phyloP scores from a whole-genome alignment of 768 basidiomycete genomes.

The Butyriboletus loyo region DNA sequence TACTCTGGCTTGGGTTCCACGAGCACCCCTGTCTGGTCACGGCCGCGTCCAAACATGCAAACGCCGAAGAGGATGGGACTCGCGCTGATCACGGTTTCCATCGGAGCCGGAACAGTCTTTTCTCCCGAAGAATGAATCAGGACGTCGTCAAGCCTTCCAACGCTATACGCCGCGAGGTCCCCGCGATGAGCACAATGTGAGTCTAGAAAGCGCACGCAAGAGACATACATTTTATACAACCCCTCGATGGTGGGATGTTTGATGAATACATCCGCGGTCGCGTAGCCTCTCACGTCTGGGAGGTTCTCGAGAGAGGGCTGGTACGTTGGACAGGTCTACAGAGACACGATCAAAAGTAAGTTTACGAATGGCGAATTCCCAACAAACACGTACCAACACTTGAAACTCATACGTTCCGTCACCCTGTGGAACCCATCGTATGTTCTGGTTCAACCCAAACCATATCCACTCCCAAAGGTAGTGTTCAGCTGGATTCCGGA shows the following conservation, averaged over 20 bases:
- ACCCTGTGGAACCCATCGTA: constrained; percentile 35
- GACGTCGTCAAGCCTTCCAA: constrained; percentile 39
- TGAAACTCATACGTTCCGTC: constrained; percentile 39
- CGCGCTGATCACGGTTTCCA: constrained; percentile 28
- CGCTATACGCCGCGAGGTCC: constrained; percentile 17
- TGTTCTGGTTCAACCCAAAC: constrained; percentile 18
- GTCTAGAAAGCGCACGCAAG: not conserved
- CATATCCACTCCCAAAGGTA: constrained; percentile 37
- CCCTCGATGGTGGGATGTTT: constrained; percentile 42
- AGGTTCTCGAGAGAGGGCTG: constrained; percentile 33
- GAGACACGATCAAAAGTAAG: not conserved
- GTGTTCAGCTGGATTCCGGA: constrained; percentile 16
- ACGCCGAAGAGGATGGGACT: constrained; percentile 28
- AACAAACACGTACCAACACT: constrained; percentile 27
- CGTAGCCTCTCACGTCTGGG: constrained; percentile 39
- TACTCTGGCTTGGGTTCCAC: constrained; percentile 33
- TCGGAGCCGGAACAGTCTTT: constrained; percentile 35
- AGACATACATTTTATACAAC: constrained; percentile 41
- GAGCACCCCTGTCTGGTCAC: constrained; percentile 28
- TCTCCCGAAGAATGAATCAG: constrained; percentile 33
- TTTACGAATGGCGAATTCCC: not conserved
- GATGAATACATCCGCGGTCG: constrained; percentile 42
- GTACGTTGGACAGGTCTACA: constrained; percentile 28
- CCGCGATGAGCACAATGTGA: not conserved
- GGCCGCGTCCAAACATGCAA: constrained; percentile 40